A percentile compares a stretch with the other conserved stretches of the same genome.
phyloP scores from a whole-genome alignment of 495 filamentous ascomycete species.

The Rostrohypoxylon terebratum region DNA sequence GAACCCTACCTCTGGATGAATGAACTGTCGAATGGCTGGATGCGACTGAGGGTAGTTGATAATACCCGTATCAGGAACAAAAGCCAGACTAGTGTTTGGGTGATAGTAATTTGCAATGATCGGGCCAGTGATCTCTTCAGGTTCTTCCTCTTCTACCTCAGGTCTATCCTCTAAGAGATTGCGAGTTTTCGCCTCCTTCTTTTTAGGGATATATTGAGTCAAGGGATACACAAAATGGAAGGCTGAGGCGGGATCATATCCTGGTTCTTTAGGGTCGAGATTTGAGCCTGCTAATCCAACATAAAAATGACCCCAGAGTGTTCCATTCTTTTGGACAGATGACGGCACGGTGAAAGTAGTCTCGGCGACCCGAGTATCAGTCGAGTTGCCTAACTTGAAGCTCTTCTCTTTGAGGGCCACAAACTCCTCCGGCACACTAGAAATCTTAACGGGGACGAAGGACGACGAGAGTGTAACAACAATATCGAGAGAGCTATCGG shows the following conservation, averaged over 20 bases:
- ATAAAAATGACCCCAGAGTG: constrained; percentile 93
- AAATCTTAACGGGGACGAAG: constrained; percentile 74
- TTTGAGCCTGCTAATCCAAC: constrained; percentile 77
- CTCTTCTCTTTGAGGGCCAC: constrained; percentile 82
- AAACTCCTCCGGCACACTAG: constrained; percentile 63
- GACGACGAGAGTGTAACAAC: constrained; percentile 84
- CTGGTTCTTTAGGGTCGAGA: constrained; percentile 77
- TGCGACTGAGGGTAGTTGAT: constrained; percentile 74
- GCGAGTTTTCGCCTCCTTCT: constrained; percentile 90
- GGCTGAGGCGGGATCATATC: constrained; percentile 78
- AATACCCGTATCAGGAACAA: constrained; percentile 83
- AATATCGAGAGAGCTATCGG: constrained; percentile 82
- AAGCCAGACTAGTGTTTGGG: constrained; percentile 89
- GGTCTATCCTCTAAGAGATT: constrained; percentile 76
- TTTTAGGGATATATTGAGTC: constrained; percentile 90
- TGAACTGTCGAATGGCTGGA: constrained; percentile 78
- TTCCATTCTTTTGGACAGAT: constrained; percentile 89
- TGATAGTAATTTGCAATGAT: constrained; percentile 90
- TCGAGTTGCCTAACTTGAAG: constrained; percentile 84
- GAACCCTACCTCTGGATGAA: constrained; percentile 72
- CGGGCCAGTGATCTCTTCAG: constrained; percentile 68
- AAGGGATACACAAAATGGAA: constrained; percentile 86
- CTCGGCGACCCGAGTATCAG: constrained; percentile 80
- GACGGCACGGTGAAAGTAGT: constrained; percentile 82
- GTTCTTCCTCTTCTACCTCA: constrained; percentile 62